Evolutionary conservation across 1,139 yeast genomes (phyloP), one percentile per base, ranked within the genome.

Genomic region (Sugiyamaella sp.): DNA sequence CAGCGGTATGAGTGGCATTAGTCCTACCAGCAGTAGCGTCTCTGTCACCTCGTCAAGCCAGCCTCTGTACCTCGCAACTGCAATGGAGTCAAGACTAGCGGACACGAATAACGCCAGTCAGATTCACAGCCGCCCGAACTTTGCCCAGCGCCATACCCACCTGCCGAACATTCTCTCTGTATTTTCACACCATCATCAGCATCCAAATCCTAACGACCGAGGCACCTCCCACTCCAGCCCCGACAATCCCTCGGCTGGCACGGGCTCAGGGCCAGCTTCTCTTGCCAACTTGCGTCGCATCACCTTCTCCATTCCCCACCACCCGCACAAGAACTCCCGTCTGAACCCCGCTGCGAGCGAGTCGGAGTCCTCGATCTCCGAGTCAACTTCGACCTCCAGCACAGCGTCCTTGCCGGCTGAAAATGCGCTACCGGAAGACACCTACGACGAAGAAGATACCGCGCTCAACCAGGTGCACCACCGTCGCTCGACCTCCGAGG

Each of bases 361-460:
- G 10, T 24, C 52, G 6, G 49, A 16, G 9, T 29, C 41, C 2
- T 39, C 49, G 9, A 27, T 20, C 37, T 17, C 40, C 14, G 47
- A 46, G 4, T 45, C 51, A 20, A 39, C 25, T 10, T 19, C 20
- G 8, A 21, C 43, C 9, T 2, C 21, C 35, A 29, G 35, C 35
- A 29, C 8, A 4, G n/a, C 43, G 6, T 20, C 21, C 8, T 3
- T 16, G 12, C 21, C 43, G 3, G 16, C 43, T 19, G 17, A 6
- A 9, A n/a, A 25, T 20, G n/a, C 43, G 3, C 5, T 5, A 6
- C 24, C 29, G 10, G 43, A 39, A 14, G 48, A 44, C 16, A 33
- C 33, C 2, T 53, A 54, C 21, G 61, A 55, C 35, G 57, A 57
- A n/a, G 60, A 57, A 25, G 58, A 57, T 19, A 25, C 53, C 8